Conservation (phyloP, 1,284 basidiomycete species). For the Trichosporon faecale region DNA sequence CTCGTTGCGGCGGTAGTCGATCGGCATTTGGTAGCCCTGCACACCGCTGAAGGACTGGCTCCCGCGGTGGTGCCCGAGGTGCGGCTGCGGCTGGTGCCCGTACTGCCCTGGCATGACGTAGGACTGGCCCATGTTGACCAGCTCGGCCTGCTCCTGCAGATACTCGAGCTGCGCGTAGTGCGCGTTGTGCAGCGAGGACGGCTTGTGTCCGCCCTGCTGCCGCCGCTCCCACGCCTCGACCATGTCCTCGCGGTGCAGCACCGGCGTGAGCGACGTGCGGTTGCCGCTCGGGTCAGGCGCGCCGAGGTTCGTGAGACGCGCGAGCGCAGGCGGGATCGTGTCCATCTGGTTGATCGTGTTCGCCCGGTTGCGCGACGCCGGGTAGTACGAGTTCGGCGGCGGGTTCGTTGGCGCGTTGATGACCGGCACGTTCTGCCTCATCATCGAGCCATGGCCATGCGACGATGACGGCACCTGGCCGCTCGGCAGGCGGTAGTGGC, state of each 20-base stretch:
- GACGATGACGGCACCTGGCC: background rate
- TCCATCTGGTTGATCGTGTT: conserved; percentile 86
- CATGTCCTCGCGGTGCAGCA: conserved; percentile 82
- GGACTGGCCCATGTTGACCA: conserved; percentile 57
- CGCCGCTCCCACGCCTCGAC: conserved; percentile 85
- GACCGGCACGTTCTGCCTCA: conserved; percentile 45
- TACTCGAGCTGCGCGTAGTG: conserved; percentile 83
- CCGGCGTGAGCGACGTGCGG: conserved; percentile 72
- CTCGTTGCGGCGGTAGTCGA: conserved; percentile 33
- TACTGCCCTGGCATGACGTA: conserved; percentile 49
- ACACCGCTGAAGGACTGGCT: conserved; percentile 29
- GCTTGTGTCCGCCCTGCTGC: conserved; percentile 54
- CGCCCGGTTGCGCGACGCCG: conserved; percentile 63
- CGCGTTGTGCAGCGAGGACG: conserved; percentile 51
- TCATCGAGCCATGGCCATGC: background rate
- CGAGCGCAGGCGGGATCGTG: conserved; percentile 83
- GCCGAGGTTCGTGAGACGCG: conserved; percentile 75
- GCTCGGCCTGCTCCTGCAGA: conserved; percentile 85
- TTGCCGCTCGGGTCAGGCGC: conserved; percentile 74
- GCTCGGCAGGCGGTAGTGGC: background rate
- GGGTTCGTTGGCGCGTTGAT: conserved; percentile 52
- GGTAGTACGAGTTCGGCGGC: conserved; percentile 64
- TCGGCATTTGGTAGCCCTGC: conserved; percentile 45
- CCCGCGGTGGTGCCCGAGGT: conserved; percentile 27
- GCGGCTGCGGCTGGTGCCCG: conserved; percentile 8